These are phyloP conservation scores for Plasmodium vivax DNA, from an alignment of 169 alveolate species.

Conservation along the genomic window DNA sequence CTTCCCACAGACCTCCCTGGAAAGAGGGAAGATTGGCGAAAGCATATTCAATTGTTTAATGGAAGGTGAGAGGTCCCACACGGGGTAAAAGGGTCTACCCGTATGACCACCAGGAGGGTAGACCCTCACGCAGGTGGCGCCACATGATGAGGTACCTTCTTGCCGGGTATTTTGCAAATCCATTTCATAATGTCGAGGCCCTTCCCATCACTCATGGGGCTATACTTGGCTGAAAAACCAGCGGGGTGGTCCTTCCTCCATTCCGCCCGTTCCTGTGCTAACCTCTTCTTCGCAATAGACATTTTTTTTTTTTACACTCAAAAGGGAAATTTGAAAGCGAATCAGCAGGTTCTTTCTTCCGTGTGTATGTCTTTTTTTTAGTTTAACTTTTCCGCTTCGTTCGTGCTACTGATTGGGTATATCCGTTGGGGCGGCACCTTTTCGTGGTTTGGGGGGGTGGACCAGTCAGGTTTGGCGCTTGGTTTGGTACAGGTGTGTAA, in stretches of 20 bases:
- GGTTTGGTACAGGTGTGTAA: background rate
- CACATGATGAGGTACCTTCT: conserved; percentile 83
- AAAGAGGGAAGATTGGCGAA: background rate
- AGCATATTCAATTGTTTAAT: background rate
- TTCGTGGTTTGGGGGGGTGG: background rate
- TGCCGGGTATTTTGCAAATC: conserved; percentile 98
- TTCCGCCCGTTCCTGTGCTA: conserved; percentile 95
- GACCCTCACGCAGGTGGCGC: background rate
- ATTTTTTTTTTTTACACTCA: conserved; percentile 35
- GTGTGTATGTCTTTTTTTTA: background rate
- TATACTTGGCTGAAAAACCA: conserved; percentile 97
- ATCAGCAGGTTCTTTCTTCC: background rate
- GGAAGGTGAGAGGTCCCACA: background rate
- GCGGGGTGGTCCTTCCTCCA: conserved; percentile 98
- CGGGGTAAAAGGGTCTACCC: background rate
- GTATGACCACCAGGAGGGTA: background rate
- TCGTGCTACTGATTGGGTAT: background rate
- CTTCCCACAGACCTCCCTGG: conserved; percentile 96
- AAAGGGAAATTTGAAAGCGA: background rate
- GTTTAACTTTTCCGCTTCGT: background rate
- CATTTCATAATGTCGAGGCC: conserved; percentile 95
- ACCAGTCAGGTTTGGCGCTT: background rate
- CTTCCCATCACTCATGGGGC: conserved; percentile 92
- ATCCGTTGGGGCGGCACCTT: background rate
- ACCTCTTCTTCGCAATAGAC: conserved; percentile 90